Percentiles rank a stretch among this genome's conserved stretches.
Conservation (phyloP, 176 grass and related monocot genomes). For the Carex kokanica region DNA sequence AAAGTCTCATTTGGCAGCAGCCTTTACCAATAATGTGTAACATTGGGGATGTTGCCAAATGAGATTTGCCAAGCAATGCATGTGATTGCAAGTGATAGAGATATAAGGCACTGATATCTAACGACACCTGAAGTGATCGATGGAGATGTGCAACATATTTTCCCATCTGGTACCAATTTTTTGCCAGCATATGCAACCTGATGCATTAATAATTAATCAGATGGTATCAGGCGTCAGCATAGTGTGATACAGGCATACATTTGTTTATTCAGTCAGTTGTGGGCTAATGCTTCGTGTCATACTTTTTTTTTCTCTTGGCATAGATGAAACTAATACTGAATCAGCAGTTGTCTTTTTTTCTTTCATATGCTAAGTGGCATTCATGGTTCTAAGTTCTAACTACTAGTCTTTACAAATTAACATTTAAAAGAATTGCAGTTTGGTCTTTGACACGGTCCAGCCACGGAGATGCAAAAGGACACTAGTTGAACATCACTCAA, state of each 20-base stretch:
- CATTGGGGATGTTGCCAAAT: constrained; percentile 36
- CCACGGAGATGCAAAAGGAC: too few species aligned
- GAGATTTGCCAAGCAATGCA: constrained; percentile 60
- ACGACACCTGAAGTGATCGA: neutral
- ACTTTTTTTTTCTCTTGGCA: neutral
- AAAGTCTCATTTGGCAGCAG: constrained; percentile 47
- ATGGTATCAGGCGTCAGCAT: too few species aligned
- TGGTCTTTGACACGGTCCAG: neutral
- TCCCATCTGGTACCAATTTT: neutral
- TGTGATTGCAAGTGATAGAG: neutral
- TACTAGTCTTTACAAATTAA: too few species aligned
- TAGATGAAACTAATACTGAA: neutral
- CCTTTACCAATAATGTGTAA: neutral
- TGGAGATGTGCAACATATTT: neutral
- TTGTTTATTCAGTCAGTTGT: neutral
- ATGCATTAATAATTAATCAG: neutral
- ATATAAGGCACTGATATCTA: neutral
- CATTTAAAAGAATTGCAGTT: neutral
- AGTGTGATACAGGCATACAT: neutral
- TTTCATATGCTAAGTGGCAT: neutral
- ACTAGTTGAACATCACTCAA: too few species aligned
- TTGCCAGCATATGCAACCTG: neutral
- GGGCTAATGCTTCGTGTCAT: neutral
- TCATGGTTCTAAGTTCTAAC: too few species aligned
- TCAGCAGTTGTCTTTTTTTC: neutral